These are phyloP conservation scores for Neofusicoccum cordaticola DNA, from an alignment of 2,329 filamentous ascomycete species.

Conservation along the genomic window DNA sequence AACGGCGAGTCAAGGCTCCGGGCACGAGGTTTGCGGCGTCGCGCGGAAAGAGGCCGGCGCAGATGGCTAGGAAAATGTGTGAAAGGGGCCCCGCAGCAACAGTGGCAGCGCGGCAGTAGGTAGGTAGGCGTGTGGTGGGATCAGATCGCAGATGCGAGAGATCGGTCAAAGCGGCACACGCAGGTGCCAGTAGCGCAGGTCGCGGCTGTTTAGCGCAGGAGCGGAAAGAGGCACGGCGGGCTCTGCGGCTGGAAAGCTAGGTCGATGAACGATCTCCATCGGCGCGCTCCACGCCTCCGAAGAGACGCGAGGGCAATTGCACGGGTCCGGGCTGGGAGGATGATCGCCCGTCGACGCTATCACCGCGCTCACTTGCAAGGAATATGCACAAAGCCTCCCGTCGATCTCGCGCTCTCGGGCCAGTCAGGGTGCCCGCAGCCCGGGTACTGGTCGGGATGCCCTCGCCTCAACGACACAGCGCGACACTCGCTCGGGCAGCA, in stretches of 20 bases:
- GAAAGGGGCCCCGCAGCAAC: not conserved
- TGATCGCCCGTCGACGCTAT: not conserved
- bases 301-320: not conserved
- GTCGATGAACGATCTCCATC: not conserved
- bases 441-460: not conserved
- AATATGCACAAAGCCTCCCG: not conserved
- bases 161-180: not conserved
- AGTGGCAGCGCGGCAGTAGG: not conserved
- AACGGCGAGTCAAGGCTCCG: slow-evolving; percentile 11
- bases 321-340: not conserved
- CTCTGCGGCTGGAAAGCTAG: not conserved
- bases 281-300: slow-evolving; percentile 1
- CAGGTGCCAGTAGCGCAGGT: slow-evolving; percentile 7
- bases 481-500: not conserved
- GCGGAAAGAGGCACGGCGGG: not conserved
- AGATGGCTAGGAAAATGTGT: not conserved
- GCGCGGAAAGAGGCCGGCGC: not conserved
- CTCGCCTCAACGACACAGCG: not conserved
- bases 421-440: not conserved
- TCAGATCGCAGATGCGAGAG: not conserved
- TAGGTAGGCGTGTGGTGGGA: not conserved
- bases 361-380: not conserved
- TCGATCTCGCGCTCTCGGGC: slow-evolving; percentile 1
- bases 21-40: not conserved
- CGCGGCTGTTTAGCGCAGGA: slow-evolving; percentile 4